Evolutionary conservation across 768 basidiomycete species (phyloP).

Genomic region (Tylopilus sp.): DNA sequence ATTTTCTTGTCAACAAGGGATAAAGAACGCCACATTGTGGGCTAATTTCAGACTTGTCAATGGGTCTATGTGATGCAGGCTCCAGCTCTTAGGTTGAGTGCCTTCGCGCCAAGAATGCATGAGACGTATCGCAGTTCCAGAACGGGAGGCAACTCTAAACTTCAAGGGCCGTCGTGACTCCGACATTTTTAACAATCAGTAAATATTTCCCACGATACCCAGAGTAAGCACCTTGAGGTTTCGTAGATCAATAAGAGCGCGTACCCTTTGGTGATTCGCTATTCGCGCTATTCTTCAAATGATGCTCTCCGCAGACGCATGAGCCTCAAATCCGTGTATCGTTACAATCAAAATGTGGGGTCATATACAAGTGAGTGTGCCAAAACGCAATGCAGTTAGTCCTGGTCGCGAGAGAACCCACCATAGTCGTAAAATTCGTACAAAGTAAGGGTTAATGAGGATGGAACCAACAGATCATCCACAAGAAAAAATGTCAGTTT

Average conservation of each 20-base stretch:
- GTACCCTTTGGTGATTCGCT: background rate
- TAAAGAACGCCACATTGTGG: no score
- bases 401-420: constrained; percentile 10
- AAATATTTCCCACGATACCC: background rate
- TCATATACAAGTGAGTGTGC: constrained; percentile 25
- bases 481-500: constrained; percentile 14
- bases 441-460: constrained; percentile 2
- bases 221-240: background rate
- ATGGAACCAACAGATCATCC: constrained; percentile 8
- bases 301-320: constrained; percentile 3
- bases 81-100: no score
- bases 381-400: constrained; percentile 8
- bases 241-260: background rate
- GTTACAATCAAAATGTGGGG: constrained; percentile 23
- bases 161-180: no score
- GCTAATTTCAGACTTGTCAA: no score
- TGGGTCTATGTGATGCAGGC: no score
- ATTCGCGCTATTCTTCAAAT: constrained; percentile 11
- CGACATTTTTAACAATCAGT: no score
- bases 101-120: no score
- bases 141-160: no score
- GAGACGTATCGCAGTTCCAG: no score
- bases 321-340: background rate
- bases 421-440: constrained; percentile 18
- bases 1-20: no score